A percentile compares a stretch with the other conserved stretches of the same genome.
These are phyloP conservation scores for Entomortierella chlamydospora DNA, from an alignment of 192 early-diverging fungal species.

Conservation along the genomic window DNA sequence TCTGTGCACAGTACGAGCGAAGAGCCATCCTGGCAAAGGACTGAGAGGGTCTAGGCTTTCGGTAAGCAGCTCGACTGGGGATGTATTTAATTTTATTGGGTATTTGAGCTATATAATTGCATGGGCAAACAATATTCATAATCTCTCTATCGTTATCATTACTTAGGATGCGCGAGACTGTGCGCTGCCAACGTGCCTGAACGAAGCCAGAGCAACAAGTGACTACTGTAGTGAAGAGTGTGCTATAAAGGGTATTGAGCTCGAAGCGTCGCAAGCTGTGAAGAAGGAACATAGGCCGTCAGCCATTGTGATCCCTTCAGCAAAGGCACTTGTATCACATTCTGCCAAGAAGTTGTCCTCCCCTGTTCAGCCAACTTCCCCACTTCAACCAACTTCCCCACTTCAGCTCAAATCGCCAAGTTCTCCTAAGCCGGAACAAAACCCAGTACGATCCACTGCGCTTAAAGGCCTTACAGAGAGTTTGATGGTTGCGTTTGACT, in stretches of 20 bases:
- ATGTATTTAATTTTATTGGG: not conserved
- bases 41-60: slow-evolving; percentile 6
- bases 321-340: slow-evolving; percentile 5
- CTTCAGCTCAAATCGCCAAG: slow-evolving; percentile 4
- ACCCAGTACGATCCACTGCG: slow-evolving; percentile 61
- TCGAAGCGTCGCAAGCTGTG: slow-evolving; percentile 41
- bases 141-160: not conserved
- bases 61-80: not conserved
- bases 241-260: slow-evolving; percentile 56
- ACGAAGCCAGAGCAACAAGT: slow-evolving; percentile 51
- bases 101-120: not conserved
- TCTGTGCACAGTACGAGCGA: slow-evolving; percentile 2
- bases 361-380: slow-evolving; percentile 4
- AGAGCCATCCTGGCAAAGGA: slow-evolving; percentile 3
- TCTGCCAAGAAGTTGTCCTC: slow-evolving; percentile 22
- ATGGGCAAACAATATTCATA: not conserved
- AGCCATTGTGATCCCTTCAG: slow-evolving; percentile 8
- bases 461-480: slow-evolving; percentile 58
- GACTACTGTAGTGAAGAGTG: slow-evolving; percentile 61
- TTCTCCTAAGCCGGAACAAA: slow-evolving; percentile 48
- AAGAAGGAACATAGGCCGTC: slow-evolving; percentile 28
- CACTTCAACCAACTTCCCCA: slow-evolving; percentile 7
- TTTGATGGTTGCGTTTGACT: slow-evolving; percentile 42
- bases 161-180: slow-evolving; percentile 52
- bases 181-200: slow-evolving; percentile 47